Evolutionary conservation across 1,284 basidiomycete species (phyloP).

Genomic region (Tilletia horrida): DNA sequence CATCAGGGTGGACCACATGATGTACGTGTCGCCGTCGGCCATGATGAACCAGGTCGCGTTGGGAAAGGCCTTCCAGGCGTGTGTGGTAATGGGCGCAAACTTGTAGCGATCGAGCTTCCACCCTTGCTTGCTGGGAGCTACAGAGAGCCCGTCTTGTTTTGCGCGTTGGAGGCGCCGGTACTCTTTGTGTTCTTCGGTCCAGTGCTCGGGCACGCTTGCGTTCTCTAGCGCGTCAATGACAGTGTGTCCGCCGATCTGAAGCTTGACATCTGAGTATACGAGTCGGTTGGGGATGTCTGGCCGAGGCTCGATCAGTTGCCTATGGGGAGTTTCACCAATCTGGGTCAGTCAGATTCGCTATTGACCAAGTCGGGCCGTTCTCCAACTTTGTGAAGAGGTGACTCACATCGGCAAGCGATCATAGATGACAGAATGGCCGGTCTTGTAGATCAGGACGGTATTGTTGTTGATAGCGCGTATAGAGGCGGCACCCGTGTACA

Average conservation of each 20-base stretch:
- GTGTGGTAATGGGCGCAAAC: background rate
- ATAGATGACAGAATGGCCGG: constrained; percentile 7
- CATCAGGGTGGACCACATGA: background rate
- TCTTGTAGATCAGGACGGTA: background rate
- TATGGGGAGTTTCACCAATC: background rate
- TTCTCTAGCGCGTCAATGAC: constrained; percentile 2
- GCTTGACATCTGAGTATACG: background rate
- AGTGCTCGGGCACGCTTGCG: background rate
- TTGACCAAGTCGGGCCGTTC: background rate
- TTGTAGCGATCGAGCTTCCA: constrained; percentile 11
- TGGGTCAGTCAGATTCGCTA: background rate
- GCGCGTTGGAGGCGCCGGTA: constrained; percentile 8
- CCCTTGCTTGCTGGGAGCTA: background rate
- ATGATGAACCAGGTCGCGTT: constrained; percentile 11
- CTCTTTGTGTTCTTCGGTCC: background rate
- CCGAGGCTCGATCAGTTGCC: background rate
- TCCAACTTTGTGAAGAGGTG: too few relatives aligned
- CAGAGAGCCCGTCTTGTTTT: background rate
- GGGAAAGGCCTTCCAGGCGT: background rate
- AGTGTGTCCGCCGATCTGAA: background rate
- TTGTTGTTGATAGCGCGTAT: background rate
- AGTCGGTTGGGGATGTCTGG: constrained; percentile 12
- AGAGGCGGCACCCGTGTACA: background rate
- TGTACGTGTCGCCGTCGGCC: background rate
- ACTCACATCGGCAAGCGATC: constrained; percentile 11